Conservation (phyloP, 371 early-diverging fungal species). For the Gilbertella persicaria region DNA sequence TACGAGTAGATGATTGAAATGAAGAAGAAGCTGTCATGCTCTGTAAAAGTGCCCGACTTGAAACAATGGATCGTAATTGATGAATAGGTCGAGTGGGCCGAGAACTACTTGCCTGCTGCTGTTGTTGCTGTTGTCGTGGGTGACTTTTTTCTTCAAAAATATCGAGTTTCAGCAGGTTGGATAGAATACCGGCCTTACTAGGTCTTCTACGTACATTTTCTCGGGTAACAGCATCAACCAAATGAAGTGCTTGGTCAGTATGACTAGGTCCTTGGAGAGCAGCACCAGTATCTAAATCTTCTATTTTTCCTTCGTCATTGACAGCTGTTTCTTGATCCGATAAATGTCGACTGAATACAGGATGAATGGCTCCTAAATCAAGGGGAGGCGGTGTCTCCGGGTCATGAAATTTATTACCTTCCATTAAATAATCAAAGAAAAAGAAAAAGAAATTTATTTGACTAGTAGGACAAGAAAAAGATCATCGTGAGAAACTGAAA, state of each 20-base stretch:
- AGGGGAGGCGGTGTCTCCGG: constrained; percentile 32
- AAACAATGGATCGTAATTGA: constrained; percentile 19
- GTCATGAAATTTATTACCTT: constrained; percentile 32
- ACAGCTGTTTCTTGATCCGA: not conserved
- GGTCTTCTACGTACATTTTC: constrained; percentile 20
- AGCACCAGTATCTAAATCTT: not conserved
- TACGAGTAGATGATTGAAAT: constrained; percentile 11
- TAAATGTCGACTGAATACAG: not conserved
- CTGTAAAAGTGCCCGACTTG: constrained; percentile 22
- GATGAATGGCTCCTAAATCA: constrained; percentile 3
- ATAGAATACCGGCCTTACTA: constrained; percentile 46
- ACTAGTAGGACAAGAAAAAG: not conserved
- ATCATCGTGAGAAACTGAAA: not conserved
- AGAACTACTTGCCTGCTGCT: not conserved
- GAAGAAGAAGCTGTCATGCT: constrained; percentile 21
- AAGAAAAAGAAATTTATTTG: not conserved
- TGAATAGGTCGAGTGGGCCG: constrained; percentile 13
- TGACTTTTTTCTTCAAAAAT: constrained; percentile 19
- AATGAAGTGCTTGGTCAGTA: constrained; percentile 30
- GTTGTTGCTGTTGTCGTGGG: not conserved
- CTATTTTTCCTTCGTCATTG: not conserved
- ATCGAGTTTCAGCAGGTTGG: constrained; percentile 48
- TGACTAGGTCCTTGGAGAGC: constrained; percentile 8
- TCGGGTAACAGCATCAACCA: constrained; percentile 30
- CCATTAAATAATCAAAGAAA: constrained; percentile 9